Evolutionary conservation across 768 basidiomycete genomes (phyloP), one percentile per base, ranked within the genome.

Genomic region (Hydnum rufescens): DNA sequence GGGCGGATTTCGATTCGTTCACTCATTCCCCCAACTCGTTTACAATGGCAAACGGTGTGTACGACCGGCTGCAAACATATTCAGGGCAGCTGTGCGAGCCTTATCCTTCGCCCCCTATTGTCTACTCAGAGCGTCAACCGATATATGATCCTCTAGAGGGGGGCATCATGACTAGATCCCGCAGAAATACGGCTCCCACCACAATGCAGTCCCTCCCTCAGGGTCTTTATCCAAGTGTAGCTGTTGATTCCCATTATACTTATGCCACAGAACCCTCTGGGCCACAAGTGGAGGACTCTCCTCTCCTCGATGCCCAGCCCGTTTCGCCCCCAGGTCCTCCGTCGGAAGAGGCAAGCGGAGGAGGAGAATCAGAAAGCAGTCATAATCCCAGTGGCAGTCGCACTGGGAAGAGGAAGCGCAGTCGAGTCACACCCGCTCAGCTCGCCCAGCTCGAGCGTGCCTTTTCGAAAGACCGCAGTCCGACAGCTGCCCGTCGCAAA

Each of bases 351-450:
- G 22, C 36, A 39, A 13, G 13, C 36, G 22, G 36, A 13, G 36
- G 13, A 13, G 36, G 36, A 13, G 36, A 39, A 39, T 39, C 36
- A 39, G 36, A 39, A 39, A 22, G 36, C 36, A 13, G 36, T 39
- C 13, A 22, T 39, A 22, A 22, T 39, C 13, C 13, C 22, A 22
- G 36, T 39, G 36, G 36, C 22, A 22, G 36, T 13, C 36, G 36
- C 19, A 32, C 25, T 19, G 54, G 43, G 42, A 60, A 80, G 63
- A 72, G 77, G 46, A 86, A 84, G 61, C 75, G 83, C 31, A 80
- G 76, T 18, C 75, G 84, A 5, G 82, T 87, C 42, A 85, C 80
- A 0, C 79, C 80, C 32, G 80, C 81, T 51, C 85, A 88, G 59
- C 74, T 87, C n/a, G 69, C 72, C 2, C 77, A 81, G 52, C 67